These are phyloP conservation scores for Cunninghamia lanceolata DNA, from an alignment of 75 land plant genomes.

Conservation along the genomic window DNA sequence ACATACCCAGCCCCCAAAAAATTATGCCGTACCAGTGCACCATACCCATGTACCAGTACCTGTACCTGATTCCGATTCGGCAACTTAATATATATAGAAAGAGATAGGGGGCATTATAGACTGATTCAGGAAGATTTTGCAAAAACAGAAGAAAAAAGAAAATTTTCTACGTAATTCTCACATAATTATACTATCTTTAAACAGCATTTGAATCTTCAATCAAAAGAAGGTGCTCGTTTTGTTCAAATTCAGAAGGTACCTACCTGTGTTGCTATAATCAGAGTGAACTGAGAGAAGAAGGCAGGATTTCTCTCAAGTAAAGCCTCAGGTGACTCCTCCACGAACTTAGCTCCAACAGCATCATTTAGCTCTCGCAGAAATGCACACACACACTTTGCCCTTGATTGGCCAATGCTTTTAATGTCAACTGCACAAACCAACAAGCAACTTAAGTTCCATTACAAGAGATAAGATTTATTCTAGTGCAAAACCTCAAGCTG, in stretches of 20 bases:
- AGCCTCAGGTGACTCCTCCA: conserved; percentile 82
- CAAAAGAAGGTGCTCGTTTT: neutral
- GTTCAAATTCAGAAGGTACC: neutral
- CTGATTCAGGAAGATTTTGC: neutral
- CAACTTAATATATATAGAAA: too few relatives aligned
- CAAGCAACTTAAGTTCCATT: neutral
- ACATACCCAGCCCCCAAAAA: too few relatives aligned
- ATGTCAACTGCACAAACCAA: conserved; percentile 59
- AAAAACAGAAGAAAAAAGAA: neutral
- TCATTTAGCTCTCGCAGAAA: conserved; percentile 92
- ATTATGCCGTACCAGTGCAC: too few relatives aligned
- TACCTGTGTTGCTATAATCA: conserved; percentile 96
- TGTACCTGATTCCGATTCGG: too few relatives aligned
- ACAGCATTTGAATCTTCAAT: neutral
- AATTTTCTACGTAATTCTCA: neutral
- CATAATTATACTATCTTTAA: neutral
- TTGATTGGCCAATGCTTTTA: conserved; percentile 78
- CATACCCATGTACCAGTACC: too few relatives aligned
- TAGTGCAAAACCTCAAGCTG: neutral
- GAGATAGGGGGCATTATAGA: neutral
- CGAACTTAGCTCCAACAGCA: conserved; percentile 83
- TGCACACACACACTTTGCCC: conserved; percentile 80
- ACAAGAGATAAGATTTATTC: neutral
- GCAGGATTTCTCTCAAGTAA: conserved; percentile 76
- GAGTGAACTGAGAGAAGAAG: conserved; percentile 84